Evolutionary conservation across 1,139 yeast species (phyloP).

Genomic region (Yamadazyma trypodendri): DNA sequence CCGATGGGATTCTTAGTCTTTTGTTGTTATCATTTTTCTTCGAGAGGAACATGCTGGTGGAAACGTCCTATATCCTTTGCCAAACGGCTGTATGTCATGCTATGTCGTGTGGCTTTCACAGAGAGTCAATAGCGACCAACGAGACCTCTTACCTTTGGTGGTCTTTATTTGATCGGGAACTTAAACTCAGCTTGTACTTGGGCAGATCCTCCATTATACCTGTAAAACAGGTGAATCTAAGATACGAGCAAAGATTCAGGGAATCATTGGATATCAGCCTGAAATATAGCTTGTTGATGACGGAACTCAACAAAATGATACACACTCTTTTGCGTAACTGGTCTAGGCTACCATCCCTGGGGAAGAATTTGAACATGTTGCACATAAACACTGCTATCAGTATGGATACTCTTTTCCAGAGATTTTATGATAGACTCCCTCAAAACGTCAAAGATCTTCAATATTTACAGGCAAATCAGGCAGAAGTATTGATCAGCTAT

Average conservation of each 20-base stretch:
- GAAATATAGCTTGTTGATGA: slow-evolving; percentile 6
- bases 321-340: slow-evolving; percentile 8
- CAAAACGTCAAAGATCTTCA: background rate
- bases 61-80: slow-evolving; percentile 40
- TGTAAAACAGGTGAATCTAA: slow-evolving; percentile 9
- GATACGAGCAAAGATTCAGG: slow-evolving; percentile 6
- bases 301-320: slow-evolving; percentile 10
- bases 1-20: slow-evolving; percentile 40
- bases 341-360: slow-evolving; percentile 7
- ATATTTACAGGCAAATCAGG: slow-evolving; percentile 4
- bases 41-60: slow-evolving; percentile 41
- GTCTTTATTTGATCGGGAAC: slow-evolving; percentile 15
- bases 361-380: slow-evolving; percentile 5
- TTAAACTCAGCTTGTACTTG: slow-evolving; percentile 12
- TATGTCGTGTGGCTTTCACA: slow-evolving; percentile 42
- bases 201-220: slow-evolving; percentile 16
- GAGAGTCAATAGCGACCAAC: slow-evolving; percentile 26
- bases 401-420: slow-evolving; percentile 4
- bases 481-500: slow-evolving; percentile 8
- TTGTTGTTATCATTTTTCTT: slow-evolving; percentile 39
- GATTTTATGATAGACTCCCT: slow-evolving; percentile 5
- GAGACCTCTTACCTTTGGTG: slow-evolving; percentile 17
- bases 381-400: slow-evolving; percentile 7
- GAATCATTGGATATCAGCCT: slow-evolving; percentile 4
- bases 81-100: slow-evolving; percentile 46